Evolutionary conservation across 2,329 filamentous ascomycete species (phyloP), one percentile per base, ranked within the genome.

Genomic region (Moelleriella libera): DNA sequence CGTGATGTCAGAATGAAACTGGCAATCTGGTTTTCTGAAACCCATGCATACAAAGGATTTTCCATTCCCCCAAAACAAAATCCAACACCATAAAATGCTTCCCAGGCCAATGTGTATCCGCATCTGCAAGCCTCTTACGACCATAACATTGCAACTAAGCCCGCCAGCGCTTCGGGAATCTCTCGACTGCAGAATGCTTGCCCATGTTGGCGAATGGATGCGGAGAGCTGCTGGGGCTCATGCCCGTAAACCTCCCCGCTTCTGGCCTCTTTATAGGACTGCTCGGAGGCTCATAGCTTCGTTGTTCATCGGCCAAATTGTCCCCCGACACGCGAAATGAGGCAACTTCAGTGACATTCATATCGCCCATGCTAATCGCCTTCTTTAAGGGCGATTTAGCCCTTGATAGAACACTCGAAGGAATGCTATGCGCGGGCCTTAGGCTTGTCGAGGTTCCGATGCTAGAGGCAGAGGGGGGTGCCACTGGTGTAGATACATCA

Each of bases 331-430:
- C 82, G 42, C 73, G 68, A 2, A 78, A 78, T 39, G 74, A 74
- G 6, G 58, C 53, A 6, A 60, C 58, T 29, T 65, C 63, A 8
- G 58, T 64, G 11, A 54, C 58, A 54, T 70, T 68, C 42, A 79
- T 69, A 48, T 85, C 63, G 64, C 78, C 64, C 68, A 86, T 55
- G 70, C 79, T 79, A 11, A 69, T 69, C 2, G 85, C 74, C 61
- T 94, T 95, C 57, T 88, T 83, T 10, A 97, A 64, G 0, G 90
- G 90, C 9, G 87, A 94, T 41, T 82, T 84, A 5, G 81, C 80
- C 61, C 94, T 87, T 5, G 76, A 83, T 62, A 82, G 88, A 1
- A 94, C 74, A 11, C 89, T 88, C 45, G 95, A 69, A 59, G 76
- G 90, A 2, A 89, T 88, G 12, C 88, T 88, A 59, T 68, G 68